These are phyloP conservation scores for Podila minutissima DNA, from an alignment of 192 early-diverging fungal genomes.

Conservation along the genomic window DNA sequence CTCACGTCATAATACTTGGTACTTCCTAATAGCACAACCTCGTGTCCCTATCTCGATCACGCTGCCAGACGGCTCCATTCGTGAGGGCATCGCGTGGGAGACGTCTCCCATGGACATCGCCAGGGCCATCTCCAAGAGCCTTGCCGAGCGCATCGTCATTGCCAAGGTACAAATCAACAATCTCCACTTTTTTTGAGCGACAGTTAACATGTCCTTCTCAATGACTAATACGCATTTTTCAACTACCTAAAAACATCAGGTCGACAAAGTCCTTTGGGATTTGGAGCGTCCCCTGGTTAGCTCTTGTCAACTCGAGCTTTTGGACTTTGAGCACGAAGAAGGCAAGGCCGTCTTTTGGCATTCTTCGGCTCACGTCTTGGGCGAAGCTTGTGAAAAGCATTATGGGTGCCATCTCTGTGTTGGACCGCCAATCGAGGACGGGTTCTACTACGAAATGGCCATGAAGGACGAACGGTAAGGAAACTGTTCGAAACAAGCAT, in stretches of 20 bases:
- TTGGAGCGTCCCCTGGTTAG: constrained; percentile 84
- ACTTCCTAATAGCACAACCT: constrained; percentile 66
- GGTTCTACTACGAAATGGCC: constrained; percentile 94
- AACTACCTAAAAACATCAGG: constrained; percentile 10
- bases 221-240: constrained; percentile 9
- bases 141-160: constrained; percentile 92
- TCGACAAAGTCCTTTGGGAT: constrained; percentile 90
- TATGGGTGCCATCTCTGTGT: constrained; percentile 98
- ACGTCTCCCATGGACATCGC: constrained; percentile 97
- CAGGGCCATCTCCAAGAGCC: constrained; percentile 84
- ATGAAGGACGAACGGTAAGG: constrained; percentile 68
- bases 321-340: constrained; percentile 94
- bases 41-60: constrained; percentile 80
- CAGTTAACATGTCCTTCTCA: not conserved
- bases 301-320: constrained; percentile 82
- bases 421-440: constrained; percentile 91
- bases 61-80: constrained; percentile 83
- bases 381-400: constrained; percentile 96
- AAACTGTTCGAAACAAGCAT: not conserved
- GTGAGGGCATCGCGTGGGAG: constrained; percentile 88
- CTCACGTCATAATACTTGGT: too few species aligned
- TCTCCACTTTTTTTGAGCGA: too few species aligned
- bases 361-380: constrained; percentile 96
- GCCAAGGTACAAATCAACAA: constrained; percentile 73
- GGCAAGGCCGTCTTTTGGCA: constrained; percentile 98